These are phyloP conservation scores for Neodidymelliopsis sp. DNA, from an alignment of 2,329 filamentous ascomycete species.

Conservation along the genomic window DNA sequence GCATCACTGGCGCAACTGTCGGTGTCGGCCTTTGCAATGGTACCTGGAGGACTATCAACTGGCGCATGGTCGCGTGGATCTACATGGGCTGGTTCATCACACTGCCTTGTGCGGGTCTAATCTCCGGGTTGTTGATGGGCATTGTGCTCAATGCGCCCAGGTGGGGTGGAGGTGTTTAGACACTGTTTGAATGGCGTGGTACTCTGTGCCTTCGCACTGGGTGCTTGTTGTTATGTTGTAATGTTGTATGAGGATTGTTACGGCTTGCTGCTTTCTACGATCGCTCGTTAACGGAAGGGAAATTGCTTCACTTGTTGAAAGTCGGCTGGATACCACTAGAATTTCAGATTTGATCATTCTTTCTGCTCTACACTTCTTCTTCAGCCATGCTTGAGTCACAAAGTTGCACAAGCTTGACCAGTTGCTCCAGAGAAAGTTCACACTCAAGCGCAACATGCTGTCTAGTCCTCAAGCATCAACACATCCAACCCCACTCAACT, in stretches of 20 bases:
- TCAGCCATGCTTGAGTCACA: too few species aligned
- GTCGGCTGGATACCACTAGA: constrained; percentile 12
- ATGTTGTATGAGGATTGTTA: not conserved
- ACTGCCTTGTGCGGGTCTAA: constrained; percentile 53
- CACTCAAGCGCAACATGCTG: too few species aligned
- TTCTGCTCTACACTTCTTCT: too few species aligned
- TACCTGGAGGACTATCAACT: constrained; percentile 52
- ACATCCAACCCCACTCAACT: too few species aligned
- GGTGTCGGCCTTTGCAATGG: constrained; percentile 45
- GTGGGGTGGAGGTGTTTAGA: constrained; percentile 34
- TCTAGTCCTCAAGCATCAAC: too few species aligned
- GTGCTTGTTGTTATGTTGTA: too few species aligned
- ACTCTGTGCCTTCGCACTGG: too few species aligned
- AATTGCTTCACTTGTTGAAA: not conserved
- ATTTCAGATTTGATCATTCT: not conserved
- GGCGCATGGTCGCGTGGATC: constrained; percentile 53
- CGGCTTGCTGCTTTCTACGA: not conserved
- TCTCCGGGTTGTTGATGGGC: constrained; percentile 68
- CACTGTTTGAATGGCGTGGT: too few species aligned
- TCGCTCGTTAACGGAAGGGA: not conserved
- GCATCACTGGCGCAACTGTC: constrained; percentile 49
- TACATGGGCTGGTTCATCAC: constrained; percentile 56
- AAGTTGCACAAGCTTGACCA: too few species aligned
- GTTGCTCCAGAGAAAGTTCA: too few species aligned
- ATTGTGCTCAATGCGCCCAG: constrained; percentile 67